These are phyloP conservation scores for Pythium aquatile DNA, from an alignment of 352 stramenopile species.

Conservation along the genomic window DNA sequence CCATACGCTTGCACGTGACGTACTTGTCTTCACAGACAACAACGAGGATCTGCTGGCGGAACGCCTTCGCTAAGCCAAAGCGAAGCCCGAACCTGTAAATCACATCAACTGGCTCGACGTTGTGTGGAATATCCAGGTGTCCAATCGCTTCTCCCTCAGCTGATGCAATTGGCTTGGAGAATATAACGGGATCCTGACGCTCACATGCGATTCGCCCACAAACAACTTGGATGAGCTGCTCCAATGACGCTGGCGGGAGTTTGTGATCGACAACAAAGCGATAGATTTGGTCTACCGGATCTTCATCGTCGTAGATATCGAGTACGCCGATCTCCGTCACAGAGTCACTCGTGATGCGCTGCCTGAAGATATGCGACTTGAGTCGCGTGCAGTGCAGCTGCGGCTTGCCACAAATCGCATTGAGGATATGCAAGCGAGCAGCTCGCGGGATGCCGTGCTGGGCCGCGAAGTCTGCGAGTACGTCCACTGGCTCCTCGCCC, in stretches of 20 bases:
- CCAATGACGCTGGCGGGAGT: conserved; percentile 30
- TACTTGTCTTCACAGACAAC: conserved; percentile 57
- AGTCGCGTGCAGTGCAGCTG: conserved; percentile 39
- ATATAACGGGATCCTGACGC: conserved; percentile 48
- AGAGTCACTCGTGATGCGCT: conserved; percentile 34
- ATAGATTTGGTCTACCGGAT: conserved; percentile 72
- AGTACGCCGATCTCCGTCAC: conserved; percentile 43
- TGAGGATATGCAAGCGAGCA: conserved; percentile 33
- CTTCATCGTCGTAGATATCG: conserved; percentile 62
- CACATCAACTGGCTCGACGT: conserved; percentile 52
- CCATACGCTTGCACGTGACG: conserved; percentile 45
- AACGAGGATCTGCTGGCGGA: conserved; percentile 41
- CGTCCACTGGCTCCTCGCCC: conserved; percentile 48
- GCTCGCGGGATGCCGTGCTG: conserved; percentile 32
- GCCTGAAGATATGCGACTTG: conserved; percentile 44
- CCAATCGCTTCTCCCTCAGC: conserved; percentile 37
- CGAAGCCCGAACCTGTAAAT: conserved; percentile 46
- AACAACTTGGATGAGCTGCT: conserved; percentile 41
- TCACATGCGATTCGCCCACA: conserved; percentile 39
- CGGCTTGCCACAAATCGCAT: conserved; percentile 41
- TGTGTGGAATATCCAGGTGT: conserved; percentile 43
- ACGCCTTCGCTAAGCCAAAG: conserved; percentile 35
- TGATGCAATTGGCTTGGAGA: conserved; percentile 40
- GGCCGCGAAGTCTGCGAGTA: conserved; percentile 40
- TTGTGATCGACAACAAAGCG: conserved; percentile 59